Percentiles rank a stretch among this genome's conserved stretches.
Conservation (phyloP, 768 basidiomycete genomes). For the Suillus lakei region DNA sequence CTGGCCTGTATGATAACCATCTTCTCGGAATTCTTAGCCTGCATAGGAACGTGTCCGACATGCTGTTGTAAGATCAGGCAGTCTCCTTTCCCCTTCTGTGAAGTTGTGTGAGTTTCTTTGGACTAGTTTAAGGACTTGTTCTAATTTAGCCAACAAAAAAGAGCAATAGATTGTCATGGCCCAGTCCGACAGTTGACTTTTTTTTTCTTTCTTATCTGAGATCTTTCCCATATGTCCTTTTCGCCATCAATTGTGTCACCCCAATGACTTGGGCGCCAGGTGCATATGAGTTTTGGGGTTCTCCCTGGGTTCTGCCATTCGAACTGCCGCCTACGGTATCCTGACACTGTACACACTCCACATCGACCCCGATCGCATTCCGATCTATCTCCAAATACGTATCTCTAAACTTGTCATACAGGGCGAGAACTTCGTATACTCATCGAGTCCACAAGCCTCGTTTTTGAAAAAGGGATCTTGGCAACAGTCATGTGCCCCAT, state of each 20-base stretch:
- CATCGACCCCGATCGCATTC: background rate
- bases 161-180: constrained; percentile 1
- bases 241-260: background rate
- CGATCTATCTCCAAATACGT: constrained; percentile 1
- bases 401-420: background rate
- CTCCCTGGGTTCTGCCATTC: background rate
- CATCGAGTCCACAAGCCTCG: background rate
- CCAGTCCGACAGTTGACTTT: background rate
- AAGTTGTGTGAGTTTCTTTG: constrained; percentile 3
- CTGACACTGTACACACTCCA: background rate
- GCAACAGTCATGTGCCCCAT: constrained; percentile 1
- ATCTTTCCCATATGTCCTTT: constrained; percentile 7
- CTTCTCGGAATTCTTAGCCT: background rate
- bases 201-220: constrained; percentile 7
- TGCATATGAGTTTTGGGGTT: constrained; percentile 1
- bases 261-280: background rate
- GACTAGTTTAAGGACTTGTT: constrained; percentile 3
- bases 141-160: constrained; percentile 8
- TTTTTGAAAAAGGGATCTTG: background rate
- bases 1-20: constrained; percentile 1
- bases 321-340: background rate
- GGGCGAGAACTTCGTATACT: background rate
- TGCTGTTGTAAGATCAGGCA: constrained; percentile 7
- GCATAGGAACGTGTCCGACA: constrained; percentile 5
- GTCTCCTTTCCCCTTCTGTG: constrained; percentile 5